Conservation (phyloP, 148 eudicot species). For the Polygonum maritimum region DNA sequence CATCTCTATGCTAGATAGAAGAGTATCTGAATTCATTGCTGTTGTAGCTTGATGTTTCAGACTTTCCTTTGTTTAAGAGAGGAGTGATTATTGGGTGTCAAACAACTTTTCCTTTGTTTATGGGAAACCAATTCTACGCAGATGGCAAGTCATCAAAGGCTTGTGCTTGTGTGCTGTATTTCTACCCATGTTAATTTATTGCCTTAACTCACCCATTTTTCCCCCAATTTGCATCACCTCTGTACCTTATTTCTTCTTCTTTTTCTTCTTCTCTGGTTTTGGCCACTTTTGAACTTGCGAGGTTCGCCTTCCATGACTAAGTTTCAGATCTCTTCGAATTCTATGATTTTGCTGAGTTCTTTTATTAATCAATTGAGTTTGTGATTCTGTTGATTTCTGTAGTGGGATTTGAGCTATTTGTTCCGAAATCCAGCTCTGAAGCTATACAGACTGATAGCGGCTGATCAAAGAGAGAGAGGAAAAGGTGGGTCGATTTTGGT, state of each 20-base stretch:
- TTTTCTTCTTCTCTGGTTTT: constrained; percentile 8
- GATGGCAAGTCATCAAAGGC: constrained; percentile 2
- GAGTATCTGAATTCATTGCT: background rate
- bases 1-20: too few relatives aligned
- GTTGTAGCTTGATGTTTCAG: background rate
- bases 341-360: background rate
- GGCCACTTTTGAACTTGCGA: background rate
- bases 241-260: background rate
- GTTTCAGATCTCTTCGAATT: background rate
- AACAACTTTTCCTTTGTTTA: background rate
- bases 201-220: background rate
- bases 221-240: background rate
- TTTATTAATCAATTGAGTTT: background rate
- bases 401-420: constrained; percentile 2
- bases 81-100: constrained; percentile 5
- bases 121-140: background rate
- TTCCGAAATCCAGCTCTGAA: background rate
- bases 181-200: background rate
- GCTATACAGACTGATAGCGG: background rate
- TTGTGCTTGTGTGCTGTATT: background rate
- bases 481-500: constrained; percentile 1
- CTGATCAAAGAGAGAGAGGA: background rate
- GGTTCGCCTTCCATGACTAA: constrained; percentile 3
- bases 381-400: constrained; percentile 5
- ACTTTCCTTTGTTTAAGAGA: too few relatives aligned